Evolutionary conservation across 2,329 filamentous ascomycete genomes (phyloP), one percentile per base, ranked within the genome.

Genomic region (Apiospora arundinis): DNA sequence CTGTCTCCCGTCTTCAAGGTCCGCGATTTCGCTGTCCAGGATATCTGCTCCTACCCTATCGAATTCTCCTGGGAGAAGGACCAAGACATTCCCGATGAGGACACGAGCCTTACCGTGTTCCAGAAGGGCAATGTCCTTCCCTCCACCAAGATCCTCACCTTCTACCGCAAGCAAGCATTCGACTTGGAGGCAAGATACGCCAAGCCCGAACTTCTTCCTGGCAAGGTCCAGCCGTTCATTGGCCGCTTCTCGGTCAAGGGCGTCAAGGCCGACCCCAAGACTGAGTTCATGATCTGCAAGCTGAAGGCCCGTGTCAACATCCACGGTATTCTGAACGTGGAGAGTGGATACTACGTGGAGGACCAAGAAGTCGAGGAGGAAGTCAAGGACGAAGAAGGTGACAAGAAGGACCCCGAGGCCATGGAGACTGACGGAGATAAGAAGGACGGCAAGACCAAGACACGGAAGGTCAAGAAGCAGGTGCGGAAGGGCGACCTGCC

Each of bases 241-340:
- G 96, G 96, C 71, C 92, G 94, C 75, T 99, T 99, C 87, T 97
- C 95, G 56, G 95, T 99, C 82, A 99, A 99, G 90, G 93, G 93
- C 65, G 95, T 99, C 80, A 95, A 98, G 89, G 92, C 94, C 52
- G 94, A 97, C 80, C 90, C 92, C 76, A 95, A 96, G 81, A 94
- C 97, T 73, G 96, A 98, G 82, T 99, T 98, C 83, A 98, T 99
- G 95, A 97, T 98, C 80, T 99, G 96, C 92, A 99, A 99, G 88
- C 92, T 99, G 74, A 98, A 98, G 90, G 95, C 96, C 67, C 92
- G 96, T 74, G 90, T 99, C 71, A 99, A 99, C 85, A 90, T 98
- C 75, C 95, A 98, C 86, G 96, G 96, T 82, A 90, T 99, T 72
- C 88, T 99, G 76, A 98, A 98, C 81, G 93, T 99, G 48, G 96